A percentile compares a stretch with the other conserved stretches of the same genome.
phyloP scores from a whole-genome alignment of 2,329 filamentous ascomycete genomes.

The Dryadomyces quercus-mongolicae region DNA sequence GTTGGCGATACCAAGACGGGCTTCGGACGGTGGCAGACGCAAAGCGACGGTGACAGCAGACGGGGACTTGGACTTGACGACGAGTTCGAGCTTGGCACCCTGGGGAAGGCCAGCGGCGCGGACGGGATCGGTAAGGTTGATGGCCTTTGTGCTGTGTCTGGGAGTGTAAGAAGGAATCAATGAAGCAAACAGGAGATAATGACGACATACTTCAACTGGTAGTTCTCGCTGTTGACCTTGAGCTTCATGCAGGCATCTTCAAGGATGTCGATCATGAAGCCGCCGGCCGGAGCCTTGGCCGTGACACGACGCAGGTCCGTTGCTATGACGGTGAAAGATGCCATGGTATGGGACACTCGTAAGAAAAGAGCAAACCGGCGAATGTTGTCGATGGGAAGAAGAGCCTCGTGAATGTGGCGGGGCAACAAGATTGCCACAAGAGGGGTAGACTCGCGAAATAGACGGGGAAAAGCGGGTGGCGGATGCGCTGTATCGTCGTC shows the following conservation, averaged over 20 bases:
- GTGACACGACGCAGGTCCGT: constrained; percentile 63
- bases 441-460: too few species aligned
- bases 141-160: constrained; percentile 69
- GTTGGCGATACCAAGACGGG: constrained; percentile 40
- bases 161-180: not conserved
- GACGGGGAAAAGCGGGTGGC: too few species aligned
- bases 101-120: constrained; percentile 70
- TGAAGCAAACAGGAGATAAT: not conserved
- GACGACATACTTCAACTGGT: constrained; percentile 59
- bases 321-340: constrained; percentile 80
- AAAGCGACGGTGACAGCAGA: constrained; percentile 81
- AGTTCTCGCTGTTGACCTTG: constrained; percentile 58
- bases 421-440: too few species aligned
- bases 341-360: too few species aligned
- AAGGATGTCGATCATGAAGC: constrained; percentile 72
- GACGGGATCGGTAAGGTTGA: constrained; percentile 78
- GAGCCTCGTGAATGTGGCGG: not conserved
- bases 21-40: constrained; percentile 65
- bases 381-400: too few species aligned
- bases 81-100: constrained; percentile 86
- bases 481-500: not conserved
- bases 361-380: too few species aligned
- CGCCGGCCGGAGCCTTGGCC: constrained; percentile 73
- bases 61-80: constrained; percentile 74
- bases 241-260: constrained; percentile 81